Base-by-base conservation (phyloP, 805 yeast genomes). In the Lachancea meyersii region DNA sequence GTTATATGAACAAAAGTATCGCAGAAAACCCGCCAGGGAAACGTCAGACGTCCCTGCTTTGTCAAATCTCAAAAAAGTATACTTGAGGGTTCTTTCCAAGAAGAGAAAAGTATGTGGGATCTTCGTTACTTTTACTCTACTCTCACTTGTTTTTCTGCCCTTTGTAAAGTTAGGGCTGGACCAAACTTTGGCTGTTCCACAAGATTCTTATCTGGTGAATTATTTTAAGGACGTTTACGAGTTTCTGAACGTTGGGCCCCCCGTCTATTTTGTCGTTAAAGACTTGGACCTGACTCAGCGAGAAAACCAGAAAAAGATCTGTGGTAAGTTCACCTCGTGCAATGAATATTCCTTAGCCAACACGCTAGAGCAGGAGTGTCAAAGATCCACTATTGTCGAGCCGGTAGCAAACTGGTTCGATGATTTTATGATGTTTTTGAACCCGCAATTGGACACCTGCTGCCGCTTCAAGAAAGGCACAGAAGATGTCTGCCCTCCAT, bases 401-500 rank as follows among this genome's bases (percentile, higher is more conserved):
- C 96, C 97, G 0, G 76, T 86, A 1, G 81, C 96, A 1, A 83
- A 84, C 51, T 91, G 97, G 97, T 67, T 89, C 39, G 98, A 91
- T 63, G 97, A 93, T 58, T 91, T 78, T 55, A 70, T 91, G 48
- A 73, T 80, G 28, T 91, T 91, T 83, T 67, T 89, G 46, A 88
- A 88, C 55, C 98, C 98, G 0, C 76, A 76, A 32, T 69, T 89
- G 36, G 91, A 82, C 49, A 84, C 84, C 48, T 91, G 98, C 62
- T 91, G 98, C 57, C 68, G 91, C 20, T 62, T 81, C 33, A 77
- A 75, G 49, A 82, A 81, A 52, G 67, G 68, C 1, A 65, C 69
- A 17, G 63, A 67, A 2, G 82, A 82, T 44, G 73, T 81, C 37
- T 87, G 95, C 55, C 61, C 77, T 0, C 83, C 88, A 2, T 66